These are phyloP conservation scores for Solanum bulbocastanum DNA, from an alignment of 257 asterid genomes.

Conservation along the genomic window DNA sequence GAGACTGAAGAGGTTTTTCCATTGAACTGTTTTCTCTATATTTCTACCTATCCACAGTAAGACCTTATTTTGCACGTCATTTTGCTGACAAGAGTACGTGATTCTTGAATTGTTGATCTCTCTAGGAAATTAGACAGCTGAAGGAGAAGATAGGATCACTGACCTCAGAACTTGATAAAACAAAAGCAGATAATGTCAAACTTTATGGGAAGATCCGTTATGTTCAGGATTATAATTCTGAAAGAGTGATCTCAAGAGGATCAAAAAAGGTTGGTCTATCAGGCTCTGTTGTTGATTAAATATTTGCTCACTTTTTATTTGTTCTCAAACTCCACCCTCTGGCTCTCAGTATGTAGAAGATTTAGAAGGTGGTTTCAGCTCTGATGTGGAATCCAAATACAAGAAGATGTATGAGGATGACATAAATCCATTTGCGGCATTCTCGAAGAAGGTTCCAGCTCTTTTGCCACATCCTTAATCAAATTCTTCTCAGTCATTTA, in stretches of 20 bases:
- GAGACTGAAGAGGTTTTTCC: conserved; percentile 91
- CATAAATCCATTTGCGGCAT: conserved; percentile 98
- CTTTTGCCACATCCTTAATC: background rate
- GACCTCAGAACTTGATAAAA: conserved; percentile 78
- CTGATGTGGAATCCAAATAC: conserved; percentile 98
- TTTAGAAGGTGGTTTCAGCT: conserved; percentile 87
- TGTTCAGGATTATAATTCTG: conserved; percentile 96
- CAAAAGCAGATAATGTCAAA: conserved; percentile 94
- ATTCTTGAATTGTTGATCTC: conserved; percentile 7
- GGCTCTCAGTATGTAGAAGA: conserved; percentile 80
- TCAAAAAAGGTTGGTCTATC: conserved; percentile 73
- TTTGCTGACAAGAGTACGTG: background rate
- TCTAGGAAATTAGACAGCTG: conserved; percentile 85
- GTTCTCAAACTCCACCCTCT: conserved; percentile 3
- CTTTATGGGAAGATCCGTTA: conserved; percentile 97
- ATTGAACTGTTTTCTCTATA: background rate
- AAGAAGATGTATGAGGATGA: conserved; percentile 97
- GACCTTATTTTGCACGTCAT: background rate
- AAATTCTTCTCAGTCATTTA: background rate
- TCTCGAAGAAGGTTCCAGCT: conserved; percentile 69
- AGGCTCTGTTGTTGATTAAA: conserved; percentile 2
- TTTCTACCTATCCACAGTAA: background rate
- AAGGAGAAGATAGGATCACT: conserved; percentile 83
- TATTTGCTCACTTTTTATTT: background rate
- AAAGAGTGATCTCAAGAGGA: conserved; percentile 93